Conservation (phyloP, 2,329 filamentous ascomycete species). For the Trichoderma koningiopsis region DNA sequence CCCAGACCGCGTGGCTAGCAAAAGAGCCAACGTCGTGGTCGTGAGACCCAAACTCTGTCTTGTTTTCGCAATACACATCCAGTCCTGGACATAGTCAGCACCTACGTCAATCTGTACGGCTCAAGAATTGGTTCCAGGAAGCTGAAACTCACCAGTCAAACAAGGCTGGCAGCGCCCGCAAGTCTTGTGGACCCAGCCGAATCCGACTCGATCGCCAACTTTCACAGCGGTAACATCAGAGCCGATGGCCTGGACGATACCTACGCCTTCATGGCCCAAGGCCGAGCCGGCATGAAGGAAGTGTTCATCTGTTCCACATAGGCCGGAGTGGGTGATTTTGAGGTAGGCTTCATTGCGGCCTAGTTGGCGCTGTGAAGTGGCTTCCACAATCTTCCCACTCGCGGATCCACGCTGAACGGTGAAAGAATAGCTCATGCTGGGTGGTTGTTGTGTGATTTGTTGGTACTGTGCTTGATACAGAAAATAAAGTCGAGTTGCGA, state of each 20-base stretch:
- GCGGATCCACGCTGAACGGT: constrained; percentile 12
- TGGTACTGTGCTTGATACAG: neutral
- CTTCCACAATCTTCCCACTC: constrained; percentile 1
- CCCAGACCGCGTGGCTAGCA: constrained; percentile 46
- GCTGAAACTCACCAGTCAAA: neutral
- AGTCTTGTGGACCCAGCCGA: constrained; percentile 18
- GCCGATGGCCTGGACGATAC: constrained; percentile 41
- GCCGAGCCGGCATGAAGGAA: constrained; percentile 10
- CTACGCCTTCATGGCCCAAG: constrained; percentile 48
- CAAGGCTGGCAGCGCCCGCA: neutral
- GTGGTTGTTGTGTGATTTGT: neutral
- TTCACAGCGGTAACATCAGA: constrained; percentile 37
- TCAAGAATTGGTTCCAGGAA: rapidly evolving
- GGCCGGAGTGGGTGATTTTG: constrained; percentile 27
- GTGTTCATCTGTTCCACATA: constrained; percentile 30
- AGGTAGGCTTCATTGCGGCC: constrained; percentile 23
- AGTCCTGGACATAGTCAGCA: neutral
- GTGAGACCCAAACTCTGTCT: constrained; percentile 39
- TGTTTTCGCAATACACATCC: constrained; percentile 42
- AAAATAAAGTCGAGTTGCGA: no score
- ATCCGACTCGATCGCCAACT: constrained; percentile 31
- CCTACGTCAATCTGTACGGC: neutral
- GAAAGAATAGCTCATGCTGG: constrained; percentile 7
- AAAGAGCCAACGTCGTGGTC: constrained; percentile 49
- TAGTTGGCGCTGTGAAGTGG: constrained; percentile 1